Conservation (phyloP, 2,329 filamentous ascomycete genomes). For the Pseudogymnoascus sp. region DNA sequence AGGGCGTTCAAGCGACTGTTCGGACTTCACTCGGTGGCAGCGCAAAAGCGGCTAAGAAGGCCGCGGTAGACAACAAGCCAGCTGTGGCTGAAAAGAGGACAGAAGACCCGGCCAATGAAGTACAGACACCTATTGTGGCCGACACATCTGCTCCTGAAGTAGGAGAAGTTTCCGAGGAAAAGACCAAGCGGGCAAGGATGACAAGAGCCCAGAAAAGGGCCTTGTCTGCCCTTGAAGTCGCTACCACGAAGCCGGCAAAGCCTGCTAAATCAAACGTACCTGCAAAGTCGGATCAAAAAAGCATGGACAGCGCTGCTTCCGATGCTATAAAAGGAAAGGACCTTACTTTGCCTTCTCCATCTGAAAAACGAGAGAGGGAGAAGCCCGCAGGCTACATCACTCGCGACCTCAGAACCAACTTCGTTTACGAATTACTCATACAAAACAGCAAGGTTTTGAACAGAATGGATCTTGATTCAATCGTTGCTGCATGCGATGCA, state of each 20-base stretch:
- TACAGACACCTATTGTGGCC: neutral
- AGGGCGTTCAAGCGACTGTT: slow-evolving; percentile 34
- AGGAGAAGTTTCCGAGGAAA: neutral
- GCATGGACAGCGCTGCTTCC: neutral
- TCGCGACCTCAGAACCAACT: slow-evolving; percentile 5
- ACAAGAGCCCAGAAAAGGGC: neutral
- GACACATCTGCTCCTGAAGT: neutral
- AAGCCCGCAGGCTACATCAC: neutral
- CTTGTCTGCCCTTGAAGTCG: neutral
- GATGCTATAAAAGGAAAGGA: neutral
- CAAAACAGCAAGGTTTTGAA: neutral
- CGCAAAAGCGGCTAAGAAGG: slow-evolving; percentile 15
- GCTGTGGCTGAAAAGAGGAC: neutral
- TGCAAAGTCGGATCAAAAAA: neutral
- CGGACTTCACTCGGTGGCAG: slow-evolving; percentile 34
- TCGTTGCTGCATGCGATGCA: neutral
- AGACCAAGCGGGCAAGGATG: neutral
- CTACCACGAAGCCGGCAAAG: neutral
- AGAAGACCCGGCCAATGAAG: neutral
- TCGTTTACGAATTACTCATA: neutral
- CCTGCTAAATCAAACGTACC: neutral
- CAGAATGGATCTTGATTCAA: neutral
- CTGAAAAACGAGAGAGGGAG: neutral
- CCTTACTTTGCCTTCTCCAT: neutral
- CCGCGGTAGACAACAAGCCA: neutral